Evolutionary conservation across 2,329 filamentous ascomycete species (phyloP).

Genomic region (Ophiostoma tasmaniense): DNA sequence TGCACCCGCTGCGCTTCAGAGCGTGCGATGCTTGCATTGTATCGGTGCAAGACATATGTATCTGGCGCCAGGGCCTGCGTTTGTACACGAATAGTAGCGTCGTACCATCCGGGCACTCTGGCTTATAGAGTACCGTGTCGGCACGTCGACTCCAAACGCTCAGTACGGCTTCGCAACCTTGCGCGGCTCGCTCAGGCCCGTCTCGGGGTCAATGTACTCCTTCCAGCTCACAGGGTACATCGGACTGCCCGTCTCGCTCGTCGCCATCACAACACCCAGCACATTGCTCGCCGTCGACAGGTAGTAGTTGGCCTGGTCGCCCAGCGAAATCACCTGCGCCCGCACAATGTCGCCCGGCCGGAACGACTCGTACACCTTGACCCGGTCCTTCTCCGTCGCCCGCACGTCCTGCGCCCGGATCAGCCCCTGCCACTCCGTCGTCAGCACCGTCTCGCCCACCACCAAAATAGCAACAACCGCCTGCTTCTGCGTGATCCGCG

Average conservation of each 20-base stretch:
- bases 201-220: conserved; percentile 80
- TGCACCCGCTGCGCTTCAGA: not conserved
- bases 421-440: conserved; percentile 76
- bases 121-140: too few relatives aligned
- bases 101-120: too few relatives aligned
- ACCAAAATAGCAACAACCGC: conserved; percentile 80
- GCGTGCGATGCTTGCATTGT: not conserved
- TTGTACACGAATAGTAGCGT: too few relatives aligned
- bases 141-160: conserved; percentile 26
- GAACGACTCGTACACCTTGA: conserved; percentile 85
- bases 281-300: conserved; percentile 87
- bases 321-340: conserved; percentile 79
- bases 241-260: conserved; percentile 75
- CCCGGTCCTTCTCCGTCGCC: conserved; percentile 90
- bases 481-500: conserved; percentile 75
- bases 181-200: conserved; percentile 64
- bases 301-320: conserved; percentile 93
- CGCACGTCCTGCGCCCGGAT: conserved; percentile 86
- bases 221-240: conserved; percentile 95
- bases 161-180: conserved; percentile 93
- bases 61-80: too few relatives aligned
- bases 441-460: conserved; percentile 61
- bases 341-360: conserved; percentile 86
- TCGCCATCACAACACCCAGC: conserved; percentile 87
- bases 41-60: too few relatives aligned